A percentile compares a stretch with the other conserved stretches of the same genome.
phyloP scores from a whole-genome alignment of 768 basidiomycete species.

The Pleurotus platypus region DNA sequence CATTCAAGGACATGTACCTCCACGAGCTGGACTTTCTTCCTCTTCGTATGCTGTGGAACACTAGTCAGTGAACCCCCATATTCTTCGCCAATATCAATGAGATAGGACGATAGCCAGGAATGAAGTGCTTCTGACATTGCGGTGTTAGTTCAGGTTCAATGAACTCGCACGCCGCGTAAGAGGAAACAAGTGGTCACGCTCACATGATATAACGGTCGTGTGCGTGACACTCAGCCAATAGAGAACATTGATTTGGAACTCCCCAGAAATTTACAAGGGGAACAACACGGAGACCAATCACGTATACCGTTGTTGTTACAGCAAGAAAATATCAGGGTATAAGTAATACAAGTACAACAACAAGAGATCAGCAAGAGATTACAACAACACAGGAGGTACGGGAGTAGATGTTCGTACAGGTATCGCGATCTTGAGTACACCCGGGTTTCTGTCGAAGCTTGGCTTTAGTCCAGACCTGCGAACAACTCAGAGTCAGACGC shows the following conservation, averaged over 20 bases:
- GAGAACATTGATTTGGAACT: neutral
- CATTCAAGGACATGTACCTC: constrained; percentile 34
- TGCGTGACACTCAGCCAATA: neutral
- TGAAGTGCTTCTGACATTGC: constrained; percentile 30
- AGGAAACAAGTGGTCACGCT: neutral
- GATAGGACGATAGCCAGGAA: constrained; percentile 58
- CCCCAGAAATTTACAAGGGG: too few species aligned
- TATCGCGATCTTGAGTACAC: constrained; percentile 5
- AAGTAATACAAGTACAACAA: neutral
- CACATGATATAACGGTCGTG: neutral
- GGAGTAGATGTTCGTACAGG: neutral
- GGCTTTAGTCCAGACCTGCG: neutral
- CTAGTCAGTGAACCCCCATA: constrained; percentile 42
- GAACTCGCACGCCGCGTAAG: neutral
- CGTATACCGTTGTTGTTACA: neutral
- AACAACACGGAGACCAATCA: too few species aligned
- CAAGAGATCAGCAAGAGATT: neutral
- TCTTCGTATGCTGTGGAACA: constrained; percentile 29
- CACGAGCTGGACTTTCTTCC: constrained; percentile 55
- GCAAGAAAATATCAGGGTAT: neutral
- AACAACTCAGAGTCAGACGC: neutral
- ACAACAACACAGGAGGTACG: neutral
- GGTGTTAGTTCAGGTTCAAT: neutral
- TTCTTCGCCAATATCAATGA: constrained; percentile 45
- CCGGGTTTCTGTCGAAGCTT: constrained; percentile 5